Conservation (phyloP, 495 filamentous ascomycete species). For the Wilcoxina mikolae region DNA sequence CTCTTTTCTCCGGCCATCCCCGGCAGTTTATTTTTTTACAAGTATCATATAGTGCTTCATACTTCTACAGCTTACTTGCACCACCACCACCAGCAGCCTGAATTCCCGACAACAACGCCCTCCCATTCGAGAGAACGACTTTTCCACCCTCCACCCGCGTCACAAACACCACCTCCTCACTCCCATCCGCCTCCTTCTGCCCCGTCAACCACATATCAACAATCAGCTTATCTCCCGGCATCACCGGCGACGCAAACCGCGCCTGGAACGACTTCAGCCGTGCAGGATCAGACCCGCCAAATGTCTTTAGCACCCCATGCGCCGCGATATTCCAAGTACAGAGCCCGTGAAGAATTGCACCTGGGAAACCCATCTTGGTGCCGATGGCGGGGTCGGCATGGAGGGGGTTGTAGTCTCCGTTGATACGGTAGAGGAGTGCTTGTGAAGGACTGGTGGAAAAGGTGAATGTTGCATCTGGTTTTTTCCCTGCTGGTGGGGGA, state of each 20-base stretch:
- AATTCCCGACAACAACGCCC: slow-evolving; percentile 44
- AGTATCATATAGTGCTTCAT: no score
- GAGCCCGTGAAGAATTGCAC: slow-evolving; percentile 75
- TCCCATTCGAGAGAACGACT: slow-evolving; percentile 68
- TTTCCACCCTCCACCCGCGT: slow-evolving; percentile 53
- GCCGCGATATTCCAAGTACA: slow-evolving; percentile 68
- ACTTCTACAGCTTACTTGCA: slow-evolving; percentile 2
- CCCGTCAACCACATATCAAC: slow-evolving; percentile 53
- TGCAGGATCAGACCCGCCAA: slow-evolving; percentile 60
- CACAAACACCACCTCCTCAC: slow-evolving; percentile 68
- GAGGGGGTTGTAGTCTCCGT: slow-evolving; percentile 85
- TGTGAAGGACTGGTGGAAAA: slow-evolving; percentile 54
- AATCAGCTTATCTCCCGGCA: slow-evolving; percentile 56
- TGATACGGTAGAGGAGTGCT: slow-evolving; percentile 63
- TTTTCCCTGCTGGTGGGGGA: slow-evolving; percentile 53
- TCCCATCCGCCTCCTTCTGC: slow-evolving; percentile 46
- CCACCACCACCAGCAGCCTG: no score
- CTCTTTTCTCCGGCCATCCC: no score
- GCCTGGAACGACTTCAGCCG: slow-evolving; percentile 80
- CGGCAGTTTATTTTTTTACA: no score
- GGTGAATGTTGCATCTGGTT: slow-evolving; percentile 58
- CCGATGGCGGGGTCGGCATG: slow-evolving; percentile 74
- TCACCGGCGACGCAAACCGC: slow-evolving; percentile 69
- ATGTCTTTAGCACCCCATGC: slow-evolving; percentile 55
- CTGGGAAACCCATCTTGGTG: slow-evolving; percentile 77